Evolutionary conservation across 371 early-diverging fungal species (phyloP).

Genomic region (Synchytrium microbalum): DNA sequence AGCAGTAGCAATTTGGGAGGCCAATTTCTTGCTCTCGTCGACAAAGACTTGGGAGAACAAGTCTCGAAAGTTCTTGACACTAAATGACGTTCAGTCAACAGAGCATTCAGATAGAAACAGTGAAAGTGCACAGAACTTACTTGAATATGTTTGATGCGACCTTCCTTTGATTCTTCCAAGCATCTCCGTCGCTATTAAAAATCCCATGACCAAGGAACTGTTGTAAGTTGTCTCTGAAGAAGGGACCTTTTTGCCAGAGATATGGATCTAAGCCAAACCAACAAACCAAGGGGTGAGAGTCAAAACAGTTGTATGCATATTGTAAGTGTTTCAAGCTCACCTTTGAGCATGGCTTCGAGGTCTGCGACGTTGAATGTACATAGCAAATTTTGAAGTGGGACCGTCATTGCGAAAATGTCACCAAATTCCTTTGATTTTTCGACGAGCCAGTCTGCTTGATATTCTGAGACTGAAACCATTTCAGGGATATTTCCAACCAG

Average conservation of each 20-base stretch:
- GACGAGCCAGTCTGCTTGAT: no score
- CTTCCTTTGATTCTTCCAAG: conserved; percentile 63
- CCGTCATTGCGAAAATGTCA: not conserved
- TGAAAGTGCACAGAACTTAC: no score
- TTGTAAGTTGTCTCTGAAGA: not conserved
- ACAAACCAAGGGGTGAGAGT: not conserved
- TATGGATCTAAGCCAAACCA: not conserved
- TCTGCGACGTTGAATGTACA: not conserved
- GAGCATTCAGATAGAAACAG: no score
- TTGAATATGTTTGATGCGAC: conserved; percentile 60
- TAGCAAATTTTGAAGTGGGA: not conserved
- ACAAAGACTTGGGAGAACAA: not conserved
- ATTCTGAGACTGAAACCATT: no score
- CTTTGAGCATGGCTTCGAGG: not conserved
- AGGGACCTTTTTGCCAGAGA: not conserved
- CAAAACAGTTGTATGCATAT: no score
- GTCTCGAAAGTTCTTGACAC: not conserved
- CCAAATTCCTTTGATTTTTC: not conserved
- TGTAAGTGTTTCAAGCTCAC: not conserved
- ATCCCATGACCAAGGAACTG: conserved; percentile 67
- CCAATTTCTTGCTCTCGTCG: not conserved
- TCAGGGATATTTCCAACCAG: no score
- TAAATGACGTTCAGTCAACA: no score
- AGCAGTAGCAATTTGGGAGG: not conserved
- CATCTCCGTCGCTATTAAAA: conserved; percentile 58